Conservation (phyloP, 176 grass and related monocot genomes). For the Oryza glumipatula region DNA sequence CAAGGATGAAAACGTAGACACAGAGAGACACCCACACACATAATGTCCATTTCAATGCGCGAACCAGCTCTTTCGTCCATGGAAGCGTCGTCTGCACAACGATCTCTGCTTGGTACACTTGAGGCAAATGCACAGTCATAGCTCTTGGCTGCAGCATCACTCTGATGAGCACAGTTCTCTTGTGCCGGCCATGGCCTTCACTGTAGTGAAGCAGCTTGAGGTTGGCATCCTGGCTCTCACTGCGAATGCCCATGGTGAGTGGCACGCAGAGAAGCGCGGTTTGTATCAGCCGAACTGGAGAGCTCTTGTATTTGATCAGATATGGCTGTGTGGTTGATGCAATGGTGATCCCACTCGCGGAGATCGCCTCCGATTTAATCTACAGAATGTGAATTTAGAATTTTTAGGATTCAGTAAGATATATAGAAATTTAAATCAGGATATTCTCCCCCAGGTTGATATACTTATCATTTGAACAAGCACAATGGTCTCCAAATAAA, state of each 20-base stretch:
- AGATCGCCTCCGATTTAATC: slow-evolving; percentile 48
- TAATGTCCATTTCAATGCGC: slow-evolving; percentile 42
- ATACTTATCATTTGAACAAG: too few relatives aligned
- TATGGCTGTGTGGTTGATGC: slow-evolving; percentile 32
- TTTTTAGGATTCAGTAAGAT: not conserved
- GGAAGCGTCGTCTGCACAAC: slow-evolving; percentile 38
- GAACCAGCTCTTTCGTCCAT: slow-evolving; percentile 33
- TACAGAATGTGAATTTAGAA: not conserved
- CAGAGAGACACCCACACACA: slow-evolving; percentile 43
- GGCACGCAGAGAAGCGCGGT: slow-evolving; percentile 34
- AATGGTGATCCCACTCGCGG: slow-evolving; percentile 25
- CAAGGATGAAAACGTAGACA: not conserved
- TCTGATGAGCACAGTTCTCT: slow-evolving; percentile 36
- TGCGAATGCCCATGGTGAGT: slow-evolving; percentile 14
- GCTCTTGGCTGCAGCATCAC: slow-evolving; percentile 51
- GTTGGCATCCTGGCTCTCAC: slow-evolving; percentile 15
- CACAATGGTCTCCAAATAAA: too few relatives aligned
- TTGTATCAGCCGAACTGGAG: slow-evolving; percentile 35
- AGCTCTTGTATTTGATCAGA: slow-evolving; percentile 50
- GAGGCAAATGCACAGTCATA: slow-evolving; percentile 28
- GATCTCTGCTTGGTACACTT: slow-evolving; percentile 41
- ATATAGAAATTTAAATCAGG: not conserved
- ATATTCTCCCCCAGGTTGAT: too few relatives aligned
- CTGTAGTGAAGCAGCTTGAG: slow-evolving; percentile 38
- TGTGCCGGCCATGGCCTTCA: slow-evolving; percentile 39